These are phyloP conservation scores for Tulasnella sp. DNA, from an alignment of 768 basidiomycete genomes.

Conservation along the genomic window DNA sequence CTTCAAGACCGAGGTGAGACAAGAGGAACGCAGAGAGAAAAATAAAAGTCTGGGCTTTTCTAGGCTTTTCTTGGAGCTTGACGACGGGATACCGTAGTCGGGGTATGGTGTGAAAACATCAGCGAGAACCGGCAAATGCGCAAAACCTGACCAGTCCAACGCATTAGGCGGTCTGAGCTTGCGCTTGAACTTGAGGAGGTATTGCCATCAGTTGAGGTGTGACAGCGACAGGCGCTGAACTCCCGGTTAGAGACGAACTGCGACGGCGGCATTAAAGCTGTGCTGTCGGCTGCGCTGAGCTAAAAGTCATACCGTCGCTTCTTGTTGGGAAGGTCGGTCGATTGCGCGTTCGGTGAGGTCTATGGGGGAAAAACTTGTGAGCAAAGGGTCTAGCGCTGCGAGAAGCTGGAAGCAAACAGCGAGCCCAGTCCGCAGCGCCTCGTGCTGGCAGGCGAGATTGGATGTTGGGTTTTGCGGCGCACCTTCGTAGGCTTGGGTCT, in stretches of 20 bases:
- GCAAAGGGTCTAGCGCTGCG: background rate
- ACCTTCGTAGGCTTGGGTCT: slow-evolving; percentile 64
- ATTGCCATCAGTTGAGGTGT: background rate
- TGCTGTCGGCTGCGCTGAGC: background rate
- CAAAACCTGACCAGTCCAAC: background rate
- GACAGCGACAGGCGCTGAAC: background rate
- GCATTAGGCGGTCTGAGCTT: background rate
- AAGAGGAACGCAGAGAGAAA: background rate
- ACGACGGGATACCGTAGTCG: background rate
- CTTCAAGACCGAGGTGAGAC: background rate
- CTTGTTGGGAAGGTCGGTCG: slow-evolving; percentile 74
- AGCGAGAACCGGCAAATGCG: background rate
- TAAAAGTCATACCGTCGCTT: slow-evolving; percentile 61
- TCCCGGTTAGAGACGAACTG: background rate
- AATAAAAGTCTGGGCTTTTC: background rate
- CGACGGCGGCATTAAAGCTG: background rate
- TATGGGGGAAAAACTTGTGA: background rate
- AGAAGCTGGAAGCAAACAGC: background rate
- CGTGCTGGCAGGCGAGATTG: background rate
- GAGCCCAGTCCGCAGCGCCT: slow-evolving; percentile 9
- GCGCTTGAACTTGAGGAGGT: background rate
- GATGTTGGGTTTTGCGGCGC: slow-evolving; percentile 35
- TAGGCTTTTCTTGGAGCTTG: background rate
- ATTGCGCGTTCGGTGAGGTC: slow-evolving; percentile 44
- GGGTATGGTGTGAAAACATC: slow-evolving; percentile 3